Base-by-base conservation (phyloP, 257 asterid species). In the Paulownia fortunei region DNA sequence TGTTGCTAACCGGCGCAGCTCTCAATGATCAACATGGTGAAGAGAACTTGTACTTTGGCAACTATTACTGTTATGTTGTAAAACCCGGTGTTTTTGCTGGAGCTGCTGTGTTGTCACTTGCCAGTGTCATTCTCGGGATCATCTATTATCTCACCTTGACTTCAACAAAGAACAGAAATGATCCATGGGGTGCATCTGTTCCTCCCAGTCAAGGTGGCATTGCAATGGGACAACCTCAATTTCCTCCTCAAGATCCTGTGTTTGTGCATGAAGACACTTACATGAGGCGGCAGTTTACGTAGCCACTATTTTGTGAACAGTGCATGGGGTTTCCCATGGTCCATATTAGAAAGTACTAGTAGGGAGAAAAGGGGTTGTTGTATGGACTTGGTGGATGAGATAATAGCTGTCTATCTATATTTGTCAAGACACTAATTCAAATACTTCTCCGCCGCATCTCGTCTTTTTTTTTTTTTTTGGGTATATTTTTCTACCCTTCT, bases 231-330 rank as follows among this genome's bases (percentile, higher is more conserved):
- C 97, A 88, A 19, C 96, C 98, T 47, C 99, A 90, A 46, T 78
- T 90, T 78, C 90, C 98, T 19, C 86, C 85, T 23, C 91, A 83
- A 73, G 89, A 71, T 32, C 97, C 99, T 5, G 91, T 93, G 64
- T 95, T 91, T 58, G 98, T 91, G 82, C 99, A 90, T 39, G 97
- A 89, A 86, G 99, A 93, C 80, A 95, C 99, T 27, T 95, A 95
- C 81, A 78, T 76, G 83, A 90, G 97, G 82, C 92, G 97, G 75
- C 95, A 89, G 74, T 82, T 87, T 21, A 81, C 85, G 1, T 94
- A 86, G 59, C n/a, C 76, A 1, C 11, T 2, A 5, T 6, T 37
- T 27, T 64, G 68, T 21, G 7, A 70, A 36, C 34, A 11, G 36
- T 13, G 16, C 5, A 2, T 24, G 44, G 9, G 56, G 37, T 8